Conservation (phyloP, 306 rosid genomes). For the Cicer yamashitae region DNA sequence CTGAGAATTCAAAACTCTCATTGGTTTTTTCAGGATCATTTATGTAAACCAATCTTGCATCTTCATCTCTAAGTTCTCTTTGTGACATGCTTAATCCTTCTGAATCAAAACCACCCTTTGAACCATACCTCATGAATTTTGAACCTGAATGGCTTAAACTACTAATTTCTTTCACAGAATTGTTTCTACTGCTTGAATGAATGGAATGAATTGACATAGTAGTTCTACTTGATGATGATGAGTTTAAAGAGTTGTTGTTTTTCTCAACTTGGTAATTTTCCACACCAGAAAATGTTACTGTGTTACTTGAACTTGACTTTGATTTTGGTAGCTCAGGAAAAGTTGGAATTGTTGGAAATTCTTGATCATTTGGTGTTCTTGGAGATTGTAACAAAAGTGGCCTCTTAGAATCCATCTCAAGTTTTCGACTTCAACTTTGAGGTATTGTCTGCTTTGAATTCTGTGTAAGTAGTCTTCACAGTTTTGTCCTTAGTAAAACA, state of each 20-base stretch:
- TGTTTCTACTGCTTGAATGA: slow-evolving; percentile 53
- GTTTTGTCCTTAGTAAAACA: not conserved
- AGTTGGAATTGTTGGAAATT: slow-evolving; percentile 37
- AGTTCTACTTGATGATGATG: slow-evolving; percentile 62
- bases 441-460: not conserved
- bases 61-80: slow-evolving; percentile 82
- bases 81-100: slow-evolving; percentile 74
- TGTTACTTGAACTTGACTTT: slow-evolving; percentile 49
- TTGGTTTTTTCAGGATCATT: slow-evolving; percentile 70
- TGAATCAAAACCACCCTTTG: slow-evolving; percentile 68
- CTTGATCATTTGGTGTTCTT: slow-evolving; percentile 49
- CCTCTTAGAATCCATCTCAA: slow-evolving; percentile 53
- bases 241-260: slow-evolving; percentile 21
- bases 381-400: slow-evolving; percentile 61
- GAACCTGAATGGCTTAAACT: slow-evolving; percentile 45
- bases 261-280: slow-evolving; percentile 47
- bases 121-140: slow-evolving; percentile 63
- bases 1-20: slow-evolving; percentile 60
- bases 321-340: slow-evolving; percentile 51
- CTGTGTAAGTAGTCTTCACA: no score
- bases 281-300: slow-evolving; percentile 50
- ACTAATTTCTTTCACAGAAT: slow-evolving; percentile 57
- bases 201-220: slow-evolving; percentile 59
- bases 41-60: slow-evolving; percentile 69
- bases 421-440: not conserved